phyloP scores from a whole-genome alignment of 2,329 filamentous ascomycete species.

The Berkeleyomyces basicola region DNA sequence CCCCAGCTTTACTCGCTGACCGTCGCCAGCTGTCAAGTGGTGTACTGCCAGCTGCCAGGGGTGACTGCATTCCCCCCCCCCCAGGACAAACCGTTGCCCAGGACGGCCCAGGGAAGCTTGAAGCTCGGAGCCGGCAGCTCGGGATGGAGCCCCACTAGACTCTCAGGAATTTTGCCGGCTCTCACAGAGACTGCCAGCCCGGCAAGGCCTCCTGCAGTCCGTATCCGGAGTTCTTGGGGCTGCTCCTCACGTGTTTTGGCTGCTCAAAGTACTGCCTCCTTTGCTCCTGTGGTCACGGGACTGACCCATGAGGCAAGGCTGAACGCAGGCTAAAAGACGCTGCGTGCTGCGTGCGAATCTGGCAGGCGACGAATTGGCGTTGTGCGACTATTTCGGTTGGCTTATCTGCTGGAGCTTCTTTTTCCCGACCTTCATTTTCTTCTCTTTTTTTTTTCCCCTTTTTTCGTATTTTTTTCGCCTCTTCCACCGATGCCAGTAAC shows the following conservation, averaged over 20 bases:
- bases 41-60: not conserved
- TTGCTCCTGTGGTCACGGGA: not conserved
- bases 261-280: no score
- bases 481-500: not conserved
- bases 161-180: no score
- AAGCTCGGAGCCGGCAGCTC: not conserved
- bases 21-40: rapidly evolving
- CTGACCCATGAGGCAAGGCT: not conserved
- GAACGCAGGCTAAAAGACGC: not conserved
- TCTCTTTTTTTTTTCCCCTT: not conserved
- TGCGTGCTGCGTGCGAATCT: not conserved
- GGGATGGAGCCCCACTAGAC: not conserved
- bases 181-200: no score
- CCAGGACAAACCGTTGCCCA: no score
- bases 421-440: not conserved
- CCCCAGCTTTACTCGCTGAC: not conserved
- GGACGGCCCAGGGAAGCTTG: not conserved
- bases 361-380: not conserved
- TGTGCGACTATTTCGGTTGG: not conserved
- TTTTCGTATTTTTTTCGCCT: not conserved
- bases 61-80: no score
- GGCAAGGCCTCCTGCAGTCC: no score
- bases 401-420: not conserved
- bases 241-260: no score
- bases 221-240: no score